These are phyloP conservation scores for Quercus variabilis DNA, from an alignment of 306 rosid species.

Conservation along the genomic window DNA sequence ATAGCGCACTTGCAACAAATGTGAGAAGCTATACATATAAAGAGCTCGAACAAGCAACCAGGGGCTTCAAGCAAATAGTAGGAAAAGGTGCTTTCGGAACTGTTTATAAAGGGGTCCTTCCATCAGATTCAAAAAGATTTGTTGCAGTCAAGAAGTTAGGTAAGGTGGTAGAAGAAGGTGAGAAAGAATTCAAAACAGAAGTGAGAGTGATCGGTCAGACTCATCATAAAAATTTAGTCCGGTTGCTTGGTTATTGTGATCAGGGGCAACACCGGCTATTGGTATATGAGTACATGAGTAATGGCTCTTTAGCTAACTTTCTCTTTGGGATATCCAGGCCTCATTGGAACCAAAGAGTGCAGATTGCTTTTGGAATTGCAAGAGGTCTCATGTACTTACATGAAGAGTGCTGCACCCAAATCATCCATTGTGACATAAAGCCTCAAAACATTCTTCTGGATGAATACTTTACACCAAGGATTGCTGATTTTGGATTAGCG, in stretches of 20 bases:
- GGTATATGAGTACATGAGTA: constrained; percentile 16
- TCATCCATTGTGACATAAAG: constrained; percentile 25
- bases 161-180: constrained; percentile 32
- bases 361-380: constrained; percentile 9
- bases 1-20: neutral
- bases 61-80: constrained; percentile 22
- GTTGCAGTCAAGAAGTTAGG: constrained; percentile 41
- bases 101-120: constrained; percentile 26
- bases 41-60: constrained; percentile 19
- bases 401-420: constrained; percentile 14
- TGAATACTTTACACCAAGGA: constrained; percentile 5
- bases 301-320: constrained; percentile 11
- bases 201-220: constrained; percentile 28
- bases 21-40: constrained; percentile 9
- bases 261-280: neutral
- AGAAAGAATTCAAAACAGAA: constrained; percentile 36
- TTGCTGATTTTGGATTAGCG: constrained; percentile 32
- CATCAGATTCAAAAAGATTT: constrained; percentile 2
- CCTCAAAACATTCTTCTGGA: constrained; percentile 23
- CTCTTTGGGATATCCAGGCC: constrained; percentile 19
- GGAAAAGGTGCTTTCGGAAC: constrained; percentile 30
- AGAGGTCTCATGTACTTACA: constrained; percentile 18
- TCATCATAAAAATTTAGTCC: constrained; percentile 28
- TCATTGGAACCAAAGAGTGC: constrained; percentile 19
- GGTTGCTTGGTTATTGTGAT: constrained; percentile 21